These are phyloP conservation scores for Beauveria sp. DNA, from an alignment of 2,329 filamentous ascomycete species.

Conservation along the genomic window DNA sequence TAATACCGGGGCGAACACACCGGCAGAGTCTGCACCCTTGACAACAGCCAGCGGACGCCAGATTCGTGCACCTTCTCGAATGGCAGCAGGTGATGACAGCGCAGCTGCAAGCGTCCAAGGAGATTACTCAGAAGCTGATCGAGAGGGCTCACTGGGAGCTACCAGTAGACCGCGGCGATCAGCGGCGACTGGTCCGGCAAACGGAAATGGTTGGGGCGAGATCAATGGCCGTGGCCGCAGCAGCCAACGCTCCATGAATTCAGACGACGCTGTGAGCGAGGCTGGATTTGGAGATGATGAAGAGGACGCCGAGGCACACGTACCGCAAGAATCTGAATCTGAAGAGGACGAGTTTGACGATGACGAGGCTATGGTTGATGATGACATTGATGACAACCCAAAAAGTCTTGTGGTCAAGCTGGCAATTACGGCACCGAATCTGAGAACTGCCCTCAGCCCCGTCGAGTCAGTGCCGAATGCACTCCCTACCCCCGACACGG, in stretches of 20 bases:
- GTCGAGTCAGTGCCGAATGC: slow-evolving; percentile 15
- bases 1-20: slow-evolving; percentile 66
- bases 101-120: slow-evolving; percentile 38
- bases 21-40: slow-evolving; percentile 56
- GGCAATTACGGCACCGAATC: slow-evolving; percentile 38
- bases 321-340: slow-evolving; percentile 53
- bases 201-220: slow-evolving; percentile 43
- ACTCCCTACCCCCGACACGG: slow-evolving; percentile 17
- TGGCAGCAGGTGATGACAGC: slow-evolving; percentile 51
- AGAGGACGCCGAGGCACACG: slow-evolving; percentile 60
- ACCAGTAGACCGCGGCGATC: slow-evolving; percentile 43
- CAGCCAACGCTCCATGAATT: slow-evolving; percentile 41
- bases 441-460: slow-evolving; percentile 23
- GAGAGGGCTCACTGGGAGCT: slow-evolving; percentile 33
- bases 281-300: slow-evolving; percentile 72
- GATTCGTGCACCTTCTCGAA: slow-evolving; percentile 59
- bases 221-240: slow-evolving; percentile 24
- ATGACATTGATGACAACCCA: slow-evolving; percentile 39
- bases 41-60: slow-evolving; percentile 84
- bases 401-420: slow-evolving; percentile 71
- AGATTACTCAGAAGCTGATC: slow-evolving; percentile 32
- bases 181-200: slow-evolving; percentile 41
- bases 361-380: slow-evolving; percentile 47
- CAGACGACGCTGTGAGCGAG: slow-evolving; percentile 62
- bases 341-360: slow-evolving; percentile 54